Conservation (phyloP, 805 yeast species). For the Saturnispora quitensis region DNA sequence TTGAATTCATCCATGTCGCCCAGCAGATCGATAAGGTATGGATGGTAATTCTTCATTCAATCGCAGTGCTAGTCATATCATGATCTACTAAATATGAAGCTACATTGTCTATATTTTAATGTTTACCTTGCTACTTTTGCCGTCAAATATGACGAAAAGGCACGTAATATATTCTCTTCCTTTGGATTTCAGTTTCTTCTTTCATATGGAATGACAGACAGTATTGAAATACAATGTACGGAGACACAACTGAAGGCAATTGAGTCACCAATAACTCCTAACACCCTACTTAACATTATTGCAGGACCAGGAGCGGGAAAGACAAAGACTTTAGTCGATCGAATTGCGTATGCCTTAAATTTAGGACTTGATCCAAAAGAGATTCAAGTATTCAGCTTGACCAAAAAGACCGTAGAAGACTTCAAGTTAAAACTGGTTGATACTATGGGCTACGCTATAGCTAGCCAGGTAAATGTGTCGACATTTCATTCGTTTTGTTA, state of each 20-base stretch:
- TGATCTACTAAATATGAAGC: too few relatives aligned
- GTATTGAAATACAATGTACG: slow-evolving; percentile 28
- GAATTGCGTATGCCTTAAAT: slow-evolving; percentile 40
- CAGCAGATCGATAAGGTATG: too few relatives aligned
- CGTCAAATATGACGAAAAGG: neutral
- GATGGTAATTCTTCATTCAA: too few relatives aligned
- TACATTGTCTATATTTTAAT: too few relatives aligned
- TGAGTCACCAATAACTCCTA: slow-evolving; percentile 29
- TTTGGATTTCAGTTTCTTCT: neutral
- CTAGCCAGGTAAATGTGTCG: slow-evolving; percentile 32
- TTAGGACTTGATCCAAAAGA: slow-evolving; percentile 37
- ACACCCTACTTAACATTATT: slow-evolving; percentile 38
- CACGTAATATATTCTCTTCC: neutral
- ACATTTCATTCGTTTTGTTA: slow-evolving; percentile 64
- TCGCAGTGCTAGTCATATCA: too few relatives aligned
- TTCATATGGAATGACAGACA: neutral
- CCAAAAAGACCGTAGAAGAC: slow-evolving; percentile 57
- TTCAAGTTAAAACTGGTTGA: slow-evolving; percentile 26
- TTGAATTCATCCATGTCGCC: too few relatives aligned
- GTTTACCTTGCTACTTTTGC: neutral
- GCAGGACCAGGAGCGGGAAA: slow-evolving; percentile 79
- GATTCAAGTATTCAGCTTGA: slow-evolving; percentile 54
- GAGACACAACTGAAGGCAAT: slow-evolving; percentile 40
- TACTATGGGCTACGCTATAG: slow-evolving; percentile 28
- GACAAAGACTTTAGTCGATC: slow-evolving; percentile 47